phyloP scores from a whole-genome alignment of 176 grass and related monocot genomes.

The Avena sativa region DNA sequence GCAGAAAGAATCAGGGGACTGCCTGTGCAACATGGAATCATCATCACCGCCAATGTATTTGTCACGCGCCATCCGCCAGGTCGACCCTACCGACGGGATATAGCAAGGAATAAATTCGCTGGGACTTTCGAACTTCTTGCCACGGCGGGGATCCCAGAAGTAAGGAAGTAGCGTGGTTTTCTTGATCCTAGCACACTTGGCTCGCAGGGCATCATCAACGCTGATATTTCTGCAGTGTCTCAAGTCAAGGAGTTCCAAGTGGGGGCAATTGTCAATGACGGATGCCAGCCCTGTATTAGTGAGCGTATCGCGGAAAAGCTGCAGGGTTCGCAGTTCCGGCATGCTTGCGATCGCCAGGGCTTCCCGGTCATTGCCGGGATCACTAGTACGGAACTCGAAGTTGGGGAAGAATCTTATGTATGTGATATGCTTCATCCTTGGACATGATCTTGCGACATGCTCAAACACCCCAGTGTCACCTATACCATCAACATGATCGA shows the following conservation, averaged over 20 bases:
- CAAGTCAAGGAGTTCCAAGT: neutral
- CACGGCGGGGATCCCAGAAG: neutral
- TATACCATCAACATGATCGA: neutral
- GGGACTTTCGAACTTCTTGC: neutral
- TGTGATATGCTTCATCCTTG: neutral
- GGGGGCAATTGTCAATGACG: conserved; percentile 2
- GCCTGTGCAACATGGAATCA: neutral
- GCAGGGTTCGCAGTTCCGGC: neutral
- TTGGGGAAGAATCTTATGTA: neutral
- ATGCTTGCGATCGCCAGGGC: neutral
- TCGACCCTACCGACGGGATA: too few species aligned
- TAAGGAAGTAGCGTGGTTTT: neutral
- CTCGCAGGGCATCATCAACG: too few species aligned
- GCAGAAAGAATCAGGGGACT: too few species aligned
- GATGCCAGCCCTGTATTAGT: neutral
- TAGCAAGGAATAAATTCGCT: neutral
- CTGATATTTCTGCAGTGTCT: neutral
- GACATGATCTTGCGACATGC: neutral
- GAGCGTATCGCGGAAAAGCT: neutral
- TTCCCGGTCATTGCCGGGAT: neutral
- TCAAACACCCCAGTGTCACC: neutral
- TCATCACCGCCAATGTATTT: neutral
- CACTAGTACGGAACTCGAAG: too few species aligned
- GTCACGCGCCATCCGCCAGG: neutral
- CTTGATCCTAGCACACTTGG: conserved; percentile 10